Evolutionary conservation across 768 basidiomycete species (phyloP), one percentile per base, ranked within the genome.

Genomic region (Serendipita indica): DNA sequence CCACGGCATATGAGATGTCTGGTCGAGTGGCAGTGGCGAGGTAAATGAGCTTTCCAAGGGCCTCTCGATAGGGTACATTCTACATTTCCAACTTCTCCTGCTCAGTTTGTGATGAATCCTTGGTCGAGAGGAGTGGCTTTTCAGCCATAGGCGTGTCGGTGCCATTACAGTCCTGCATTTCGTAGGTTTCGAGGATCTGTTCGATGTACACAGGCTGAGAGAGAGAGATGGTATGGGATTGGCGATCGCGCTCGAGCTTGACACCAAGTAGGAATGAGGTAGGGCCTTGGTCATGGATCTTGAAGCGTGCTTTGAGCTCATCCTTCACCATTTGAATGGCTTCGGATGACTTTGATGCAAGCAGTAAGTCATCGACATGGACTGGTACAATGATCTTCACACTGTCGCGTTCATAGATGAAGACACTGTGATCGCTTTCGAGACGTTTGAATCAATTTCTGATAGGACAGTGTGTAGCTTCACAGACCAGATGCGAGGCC

Each of bases 1-100:
- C 60, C 3, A 74, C 70, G 0, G 72, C 66, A 59, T 66, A 73
- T 0, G 71, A 62, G 39, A 77, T 75, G 60, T 77, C 72, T 1
- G 73, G 73, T 1, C 70, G 66, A 0, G 71, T 71, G 3, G 63
- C 65, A 1, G 70, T 57, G 0, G 71, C 66, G 1, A 67, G 60
- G 61, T 72, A 73, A 59, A 58, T 37, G 1, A 61, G 46, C n/a
- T 59, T 30, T 5, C 60, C 60, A 2, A 61, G 61, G 43, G 64
- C 32, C 22, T 58, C 57, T 10, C 65, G 63, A 49, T 73, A 72
- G 3, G 71, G 70, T 2, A 63, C 27, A 30, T 66, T 35, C 1
- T 16, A 30, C 3, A 65, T 62, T 12, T 58, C 28, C 39, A 22
- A n/a, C 63, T 57, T 60, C 3, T 60, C 54, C 16, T 39, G 20